Evolutionary conservation across 2,329 filamentous ascomycete genomes (phyloP).

Genomic region (Xylaria digitata): DNA sequence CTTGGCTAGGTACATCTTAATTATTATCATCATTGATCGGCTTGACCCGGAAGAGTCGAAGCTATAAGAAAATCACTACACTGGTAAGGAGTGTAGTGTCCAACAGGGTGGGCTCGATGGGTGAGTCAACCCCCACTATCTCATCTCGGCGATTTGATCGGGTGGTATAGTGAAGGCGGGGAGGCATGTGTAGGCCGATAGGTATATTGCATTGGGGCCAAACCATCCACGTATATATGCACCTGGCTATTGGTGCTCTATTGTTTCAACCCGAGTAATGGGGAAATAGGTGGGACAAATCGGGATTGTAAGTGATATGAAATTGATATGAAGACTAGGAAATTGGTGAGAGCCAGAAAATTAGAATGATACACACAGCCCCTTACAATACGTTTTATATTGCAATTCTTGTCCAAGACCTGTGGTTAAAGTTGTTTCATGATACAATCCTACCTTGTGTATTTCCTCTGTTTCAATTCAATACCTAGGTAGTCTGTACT

Average conservation of each 20-base stretch:
- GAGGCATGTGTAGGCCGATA: slow-evolving; percentile 14
- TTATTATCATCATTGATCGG: not conserved
- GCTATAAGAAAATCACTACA: not conserved
- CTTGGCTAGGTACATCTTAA: no score
- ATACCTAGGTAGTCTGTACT: no score
- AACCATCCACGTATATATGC: not conserved
- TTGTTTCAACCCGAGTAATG: not conserved
- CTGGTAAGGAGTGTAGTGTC: not conserved
- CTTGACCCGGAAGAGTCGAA: slow-evolving; percentile 8
- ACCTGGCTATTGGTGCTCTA: not conserved
- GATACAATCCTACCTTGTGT: not conserved
- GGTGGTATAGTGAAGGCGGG: not conserved
- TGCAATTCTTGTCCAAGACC: no score
- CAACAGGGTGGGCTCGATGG: not conserved
- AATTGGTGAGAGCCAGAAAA: slow-evolving; percentile 12
- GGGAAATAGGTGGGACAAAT: not conserved
- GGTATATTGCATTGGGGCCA: slow-evolving; percentile 18
- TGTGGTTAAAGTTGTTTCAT: not conserved
- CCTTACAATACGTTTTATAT: not conserved
- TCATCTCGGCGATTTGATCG: slow-evolving; percentile 10
- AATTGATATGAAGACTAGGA: not conserved
- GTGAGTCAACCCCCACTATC: slow-evolving; percentile 26
- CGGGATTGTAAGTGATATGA: slow-evolving; percentile 9
- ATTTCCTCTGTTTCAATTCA: not conserved
- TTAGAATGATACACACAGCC: not conserved